Base-by-base conservation (phyloP, 805 yeast species). In the Saccharomycopsis fermentans region DNA sequence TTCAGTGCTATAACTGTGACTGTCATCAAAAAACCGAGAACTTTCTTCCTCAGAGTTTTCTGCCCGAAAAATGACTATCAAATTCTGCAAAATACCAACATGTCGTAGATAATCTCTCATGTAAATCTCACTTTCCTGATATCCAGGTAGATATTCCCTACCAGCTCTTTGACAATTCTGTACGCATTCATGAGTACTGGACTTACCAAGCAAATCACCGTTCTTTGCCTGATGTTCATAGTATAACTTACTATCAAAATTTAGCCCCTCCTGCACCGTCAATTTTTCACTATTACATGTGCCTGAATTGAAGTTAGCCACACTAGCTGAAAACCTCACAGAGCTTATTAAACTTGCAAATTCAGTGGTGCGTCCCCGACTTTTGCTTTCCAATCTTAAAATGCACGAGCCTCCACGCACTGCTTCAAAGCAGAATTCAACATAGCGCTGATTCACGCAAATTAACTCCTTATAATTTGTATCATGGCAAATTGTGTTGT, bases 1-100 rank as follows among this genome's bases (percentile, higher is more conserved):
- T 50, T 68, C 69, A 40, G 68, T 64, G 1, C 67, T 62, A 52
- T 68, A 66, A 56, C 77, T 74, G 72, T 43, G n/a, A 21, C 24
- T 32, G 8, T 32, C 35, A 32, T 32, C 12, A 32, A 32, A 32
- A 32, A 5, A 32, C 35, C 12, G 14, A 32, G 35, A 32, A 6
- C 12, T 14, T 32, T 32, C 26, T 21, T 9, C 50, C 29, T 21
- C n/a, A 19, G 14, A 12, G n/a, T n/a, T 14, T 32, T 32, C 26
- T 21, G 4, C 50, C 29, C 12, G 29, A 19, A 11, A 12, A 12
- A 43, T 9, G 16, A 43, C 32, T 21, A 43, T 43, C 14, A 43
- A 21, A 43, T 43, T 43, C 12, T 24, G 50, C 12, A 43, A 14
- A 24, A 43, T 21, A 6, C 50, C 50, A 43, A 43, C 50, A 43